Conservation (phyloP, 768 basidiomycete species). For the Lactarius pseudohatsudake region DNA sequence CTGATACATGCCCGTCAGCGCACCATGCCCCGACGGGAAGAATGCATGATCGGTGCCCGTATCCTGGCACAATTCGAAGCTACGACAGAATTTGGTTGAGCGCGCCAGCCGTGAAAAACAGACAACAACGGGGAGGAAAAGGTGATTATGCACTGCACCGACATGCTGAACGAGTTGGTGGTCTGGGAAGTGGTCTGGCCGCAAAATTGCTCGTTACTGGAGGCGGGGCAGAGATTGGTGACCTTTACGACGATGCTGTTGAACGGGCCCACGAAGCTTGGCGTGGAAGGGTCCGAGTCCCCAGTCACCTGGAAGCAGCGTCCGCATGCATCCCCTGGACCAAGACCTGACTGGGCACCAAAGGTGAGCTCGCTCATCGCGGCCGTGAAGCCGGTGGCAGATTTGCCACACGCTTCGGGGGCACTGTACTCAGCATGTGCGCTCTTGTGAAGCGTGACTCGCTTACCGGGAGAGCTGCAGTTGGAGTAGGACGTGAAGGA, state of each 20-base stretch:
- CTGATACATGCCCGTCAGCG: conserved; percentile 50
- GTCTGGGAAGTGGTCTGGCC: conserved; percentile 46
- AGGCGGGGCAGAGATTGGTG: conserved; percentile 49
- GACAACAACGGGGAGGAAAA: background rate
- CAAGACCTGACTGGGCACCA: conserved; percentile 49
- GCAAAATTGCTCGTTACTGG: conserved; percentile 54
- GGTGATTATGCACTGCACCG: conserved; percentile 47
- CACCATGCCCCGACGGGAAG: conserved; percentile 56
- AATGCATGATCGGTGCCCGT: conserved; percentile 45
- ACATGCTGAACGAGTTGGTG: conserved; percentile 44
- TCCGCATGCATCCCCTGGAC: conserved; percentile 60
- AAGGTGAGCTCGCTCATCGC: conserved; percentile 61
- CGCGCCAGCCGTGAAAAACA: background rate
- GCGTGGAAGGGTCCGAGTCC: conserved; percentile 51
- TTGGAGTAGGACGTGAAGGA: too few relatives aligned
- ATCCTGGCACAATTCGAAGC: background rate
- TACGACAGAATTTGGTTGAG: background rate
- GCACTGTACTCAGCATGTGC: background rate
- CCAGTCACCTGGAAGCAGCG: conserved; percentile 59
- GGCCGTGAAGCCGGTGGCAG: conserved; percentile 52
- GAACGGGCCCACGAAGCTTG: conserved; percentile 51
- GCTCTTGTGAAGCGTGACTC: background rate
- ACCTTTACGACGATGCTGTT: conserved; percentile 54
- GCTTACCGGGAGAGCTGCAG: too few relatives aligned
- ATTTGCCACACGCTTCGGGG: conserved; percentile 50